Conservation (phyloP, 2,329 filamentous ascomycete species). For the Aspergillus fumigatus region DNA sequence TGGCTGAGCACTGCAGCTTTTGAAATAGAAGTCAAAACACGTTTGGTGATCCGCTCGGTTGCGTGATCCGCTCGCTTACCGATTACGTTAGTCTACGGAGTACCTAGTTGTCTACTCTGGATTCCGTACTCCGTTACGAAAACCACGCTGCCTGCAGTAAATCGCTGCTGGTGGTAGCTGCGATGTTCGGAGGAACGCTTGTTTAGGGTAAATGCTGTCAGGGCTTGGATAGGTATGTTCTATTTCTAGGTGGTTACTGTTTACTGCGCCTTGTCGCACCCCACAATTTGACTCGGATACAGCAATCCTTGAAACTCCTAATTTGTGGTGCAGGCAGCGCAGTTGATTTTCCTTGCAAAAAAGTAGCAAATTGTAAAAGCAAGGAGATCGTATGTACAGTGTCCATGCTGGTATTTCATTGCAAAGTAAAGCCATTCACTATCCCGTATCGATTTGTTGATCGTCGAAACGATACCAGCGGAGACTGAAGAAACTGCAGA, state of each 20-base stretch:
- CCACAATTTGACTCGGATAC: background rate
- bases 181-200: background rate
- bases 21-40: too few species aligned
- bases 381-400: background rate
- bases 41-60: too few species aligned
- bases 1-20: too few species aligned
- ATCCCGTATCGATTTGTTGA: background rate
- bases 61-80: too few species aligned
- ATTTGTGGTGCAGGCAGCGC: background rate
- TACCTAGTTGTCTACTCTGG: background rate
- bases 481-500: background rate
- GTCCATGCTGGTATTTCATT: background rate
- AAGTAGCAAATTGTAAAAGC: background rate
- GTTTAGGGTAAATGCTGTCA: background rate
- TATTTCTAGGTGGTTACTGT: background rate
- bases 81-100: too few species aligned
- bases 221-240: background rate
- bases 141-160: background rate
- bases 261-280: background rate
- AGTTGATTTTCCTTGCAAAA: background rate
- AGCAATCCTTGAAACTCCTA: background rate
- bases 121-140: too few species aligned
- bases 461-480: background rate
- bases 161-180: background rate
- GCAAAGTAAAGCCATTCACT: background rate